phyloP scores from a whole-genome alignment of 768 basidiomycete species.

The Podaxis mareebaensis region DNA sequence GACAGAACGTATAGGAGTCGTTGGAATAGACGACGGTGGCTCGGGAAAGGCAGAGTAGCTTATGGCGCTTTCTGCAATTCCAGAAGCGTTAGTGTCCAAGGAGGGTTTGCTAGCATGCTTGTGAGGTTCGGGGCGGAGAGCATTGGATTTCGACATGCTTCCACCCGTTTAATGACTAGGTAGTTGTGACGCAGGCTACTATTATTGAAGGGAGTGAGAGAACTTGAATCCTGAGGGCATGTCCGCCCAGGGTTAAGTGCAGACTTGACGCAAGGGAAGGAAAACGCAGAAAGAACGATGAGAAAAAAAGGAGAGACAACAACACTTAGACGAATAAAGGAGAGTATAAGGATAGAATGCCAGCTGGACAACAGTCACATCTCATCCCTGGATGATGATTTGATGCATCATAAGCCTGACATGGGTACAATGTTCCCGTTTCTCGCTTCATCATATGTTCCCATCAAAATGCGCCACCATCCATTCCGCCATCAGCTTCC shows the following conservation, averaged over 20 bases:
- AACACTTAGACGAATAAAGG: neutral
- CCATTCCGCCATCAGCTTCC: neutral
- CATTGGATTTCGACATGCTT: neutral
- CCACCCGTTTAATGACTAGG: neutral
- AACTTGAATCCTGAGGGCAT: conserved; percentile 8
- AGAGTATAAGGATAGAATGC: neutral
- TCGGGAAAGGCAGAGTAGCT: conserved; percentile 56
- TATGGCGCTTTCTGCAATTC: conserved; percentile 56
- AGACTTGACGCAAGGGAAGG: conserved; percentile 7
- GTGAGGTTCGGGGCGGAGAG: conserved; percentile 16
- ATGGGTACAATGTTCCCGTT: conserved; percentile 8
- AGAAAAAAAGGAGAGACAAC: neutral
- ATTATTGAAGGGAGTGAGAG: conserved; percentile 39
- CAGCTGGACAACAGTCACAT: conserved; percentile 10
- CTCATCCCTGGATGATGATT: conserved; percentile 5
- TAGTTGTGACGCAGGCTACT: neutral
- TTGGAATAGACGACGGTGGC: conserved; percentile 49
- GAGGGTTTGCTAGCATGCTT: conserved; percentile 41
- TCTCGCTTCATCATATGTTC: conserved; percentile 1
- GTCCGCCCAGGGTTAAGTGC: neutral
- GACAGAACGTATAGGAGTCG: conserved; percentile 37
- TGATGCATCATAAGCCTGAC: conserved; percentile 10
- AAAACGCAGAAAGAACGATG: neutral
- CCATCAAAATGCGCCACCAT: conserved; percentile 5
- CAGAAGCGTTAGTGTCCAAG: conserved; percentile 55